Percentiles rank a stretch among this genome's conserved stretches.
phyloP scores from a whole-genome alignment of 2,329 filamentous ascomycete genomes.

The Aureobasidium namibiae region DNA sequence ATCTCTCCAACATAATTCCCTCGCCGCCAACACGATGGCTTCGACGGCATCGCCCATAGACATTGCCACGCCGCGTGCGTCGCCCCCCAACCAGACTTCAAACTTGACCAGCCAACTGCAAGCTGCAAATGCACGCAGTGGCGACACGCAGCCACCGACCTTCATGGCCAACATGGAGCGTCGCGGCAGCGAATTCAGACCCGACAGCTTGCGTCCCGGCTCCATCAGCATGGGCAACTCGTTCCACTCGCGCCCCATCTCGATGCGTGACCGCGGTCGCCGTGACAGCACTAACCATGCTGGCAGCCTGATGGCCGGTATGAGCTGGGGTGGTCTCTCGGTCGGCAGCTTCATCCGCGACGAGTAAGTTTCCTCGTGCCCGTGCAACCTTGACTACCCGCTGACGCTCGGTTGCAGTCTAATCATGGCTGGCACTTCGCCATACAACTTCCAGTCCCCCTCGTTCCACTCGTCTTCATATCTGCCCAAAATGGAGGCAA shows the following conservation, averaged over 20 bases:
- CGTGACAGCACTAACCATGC: conserved; percentile 48
- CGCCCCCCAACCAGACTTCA: conserved; percentile 54
- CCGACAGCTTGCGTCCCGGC: conserved; percentile 43
- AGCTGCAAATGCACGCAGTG: conserved; percentile 24
- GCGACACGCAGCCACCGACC: background rate
- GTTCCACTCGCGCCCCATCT: conserved; percentile 53
- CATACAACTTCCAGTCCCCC: conserved; percentile 76
- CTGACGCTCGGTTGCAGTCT: conserved; percentile 50
- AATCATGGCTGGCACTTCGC: conserved; percentile 94
- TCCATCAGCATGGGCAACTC: conserved; percentile 46
- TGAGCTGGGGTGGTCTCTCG: conserved; percentile 96
- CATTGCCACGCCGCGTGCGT: conserved; percentile 48
- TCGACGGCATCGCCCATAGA: conserved; percentile 50
- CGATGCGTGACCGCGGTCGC: conserved; percentile 47
- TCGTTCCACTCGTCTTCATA: conserved; percentile 97
- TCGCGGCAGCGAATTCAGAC: conserved; percentile 26
- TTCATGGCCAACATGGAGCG: conserved; percentile 10
- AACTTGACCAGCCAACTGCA: conserved; percentile 56
- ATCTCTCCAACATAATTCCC: conserved; percentile 17
- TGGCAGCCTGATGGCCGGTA: conserved; percentile 61
- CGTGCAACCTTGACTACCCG: background rate
- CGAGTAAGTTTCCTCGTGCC: conserved; percentile 63
- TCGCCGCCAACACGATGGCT: conserved; percentile 38
- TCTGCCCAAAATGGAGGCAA: conserved; percentile 89
- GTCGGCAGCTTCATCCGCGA: conserved; percentile 96